A percentile compares a stretch with the other conserved stretches of the same genome.
Evolutionary conservation across 208 protist species (phyloP).

Genomic region (Vickermania ingenoplastis): DNA sequence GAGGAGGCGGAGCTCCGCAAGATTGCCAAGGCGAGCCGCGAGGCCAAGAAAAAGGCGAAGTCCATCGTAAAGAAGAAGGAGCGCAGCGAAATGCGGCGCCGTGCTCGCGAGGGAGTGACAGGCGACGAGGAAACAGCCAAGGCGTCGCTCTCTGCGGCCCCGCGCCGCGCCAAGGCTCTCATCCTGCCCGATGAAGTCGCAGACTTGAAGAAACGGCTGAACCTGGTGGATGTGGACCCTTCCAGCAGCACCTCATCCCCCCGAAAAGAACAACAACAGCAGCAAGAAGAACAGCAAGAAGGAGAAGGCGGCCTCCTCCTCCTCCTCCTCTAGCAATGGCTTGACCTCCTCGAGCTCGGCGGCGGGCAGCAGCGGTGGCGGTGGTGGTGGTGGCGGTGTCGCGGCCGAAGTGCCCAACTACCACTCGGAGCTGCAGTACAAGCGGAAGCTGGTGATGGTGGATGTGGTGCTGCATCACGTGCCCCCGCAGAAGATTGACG

Average conservation of each 20-base stretch:
- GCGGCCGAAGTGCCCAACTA: conserved; percentile 35
- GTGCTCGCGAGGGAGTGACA: background rate
- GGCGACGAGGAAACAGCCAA: background rate
- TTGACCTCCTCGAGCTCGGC: conserved; percentile 3
- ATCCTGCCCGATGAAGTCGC: conserved; percentile 62
- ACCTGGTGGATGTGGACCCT: no score
- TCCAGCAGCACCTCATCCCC: background rate
- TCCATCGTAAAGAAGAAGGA: conserved; percentile 5
- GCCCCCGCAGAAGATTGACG: conserved; percentile 57
- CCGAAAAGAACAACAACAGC: background rate
- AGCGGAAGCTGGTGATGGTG: conserved; percentile 61
- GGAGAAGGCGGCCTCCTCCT: conserved; percentile 10
- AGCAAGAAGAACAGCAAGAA: background rate
- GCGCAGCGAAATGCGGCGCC: background rate
- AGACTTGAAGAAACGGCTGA: conserved; percentile 46
- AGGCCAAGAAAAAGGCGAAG: conserved; percentile 15
- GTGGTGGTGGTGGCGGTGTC: background rate
- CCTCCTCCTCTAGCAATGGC: conserved; percentile 1
- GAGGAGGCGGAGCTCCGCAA: conserved; percentile 80
- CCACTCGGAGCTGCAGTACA: conserved; percentile 73
- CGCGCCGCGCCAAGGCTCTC: conserved; percentile 19
- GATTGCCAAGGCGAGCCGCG: conserved; percentile 26
- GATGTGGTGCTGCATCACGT: conserved; percentile 75
- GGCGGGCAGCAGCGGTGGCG: conserved; percentile 4
- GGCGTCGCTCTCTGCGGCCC: background rate